phyloP scores from a whole-genome alignment of 169 alveolate species.

The Plasmodium sp. region DNA sequence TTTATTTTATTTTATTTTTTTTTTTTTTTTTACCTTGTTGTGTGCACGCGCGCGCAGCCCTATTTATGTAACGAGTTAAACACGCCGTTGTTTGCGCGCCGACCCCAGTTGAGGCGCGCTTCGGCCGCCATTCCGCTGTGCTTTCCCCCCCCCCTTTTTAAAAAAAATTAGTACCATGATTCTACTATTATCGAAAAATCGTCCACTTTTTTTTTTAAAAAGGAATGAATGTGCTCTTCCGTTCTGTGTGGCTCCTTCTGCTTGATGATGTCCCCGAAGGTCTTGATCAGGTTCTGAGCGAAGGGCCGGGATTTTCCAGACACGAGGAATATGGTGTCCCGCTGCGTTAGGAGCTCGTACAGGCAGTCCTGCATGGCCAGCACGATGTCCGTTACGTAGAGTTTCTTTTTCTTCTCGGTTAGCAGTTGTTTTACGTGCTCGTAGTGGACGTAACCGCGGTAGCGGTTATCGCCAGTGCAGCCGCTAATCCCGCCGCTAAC shows the following conservation, averaged over 20 bases:
- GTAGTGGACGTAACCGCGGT: not conserved
- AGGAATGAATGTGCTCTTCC: slow-evolving; percentile 38
- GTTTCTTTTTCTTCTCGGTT: slow-evolving; percentile 23
- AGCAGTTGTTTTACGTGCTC: slow-evolving; percentile 15
- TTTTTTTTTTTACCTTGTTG: not conserved
- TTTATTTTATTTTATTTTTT: not conserved
- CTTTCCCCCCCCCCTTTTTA: not conserved
- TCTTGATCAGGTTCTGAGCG: slow-evolving; percentile 47
- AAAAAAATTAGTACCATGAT: slow-evolving; percentile 61
- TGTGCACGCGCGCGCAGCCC: not conserved
- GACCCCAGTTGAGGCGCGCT: not conserved
- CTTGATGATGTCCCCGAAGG: slow-evolving; percentile 40
- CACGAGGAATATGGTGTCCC: slow-evolving; percentile 25
- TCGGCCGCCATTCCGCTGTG: not conserved
- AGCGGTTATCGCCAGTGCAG: not conserved
- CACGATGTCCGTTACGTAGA: slow-evolving; percentile 63
- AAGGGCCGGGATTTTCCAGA: slow-evolving; percentile 72
- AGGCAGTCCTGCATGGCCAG: slow-evolving; percentile 12
- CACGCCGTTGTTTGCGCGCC: not conserved
- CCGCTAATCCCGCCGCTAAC: not conserved
- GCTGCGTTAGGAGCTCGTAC: slow-evolving; percentile 18
- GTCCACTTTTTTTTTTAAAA: slow-evolving; percentile 70
- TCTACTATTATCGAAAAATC: slow-evolving; percentile 54
- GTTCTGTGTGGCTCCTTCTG: slow-evolving; percentile 45
- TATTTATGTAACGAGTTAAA: not conserved